Base-by-base conservation (phyloP, 768 basidiomycete species). In the Gloeophyllum trabeum region DNA sequence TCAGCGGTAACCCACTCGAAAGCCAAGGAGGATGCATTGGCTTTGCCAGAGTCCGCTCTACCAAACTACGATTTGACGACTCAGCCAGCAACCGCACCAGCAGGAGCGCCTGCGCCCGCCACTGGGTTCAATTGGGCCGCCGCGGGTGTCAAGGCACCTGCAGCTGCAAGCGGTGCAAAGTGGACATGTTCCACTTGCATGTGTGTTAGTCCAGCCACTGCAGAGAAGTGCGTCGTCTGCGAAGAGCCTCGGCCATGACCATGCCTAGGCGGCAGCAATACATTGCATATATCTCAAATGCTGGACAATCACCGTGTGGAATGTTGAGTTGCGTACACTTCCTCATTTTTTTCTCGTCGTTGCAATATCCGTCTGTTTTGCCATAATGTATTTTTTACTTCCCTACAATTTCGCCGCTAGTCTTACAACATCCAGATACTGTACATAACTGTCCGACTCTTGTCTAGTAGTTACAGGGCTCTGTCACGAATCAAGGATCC, bases 111-210 rank as follows among this genome's bases (percentile, higher is more conserved):
- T 13, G 43, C 57, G 2, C 43, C 53, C 2, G 49, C 58, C 30
- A 60, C 64, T 32, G 62, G 63, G 24, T 83, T 82, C 49, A 64
- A 81, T 50, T 83, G 75, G 71, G 63, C 68, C 2, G 77, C 75
- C 6, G 77, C 77, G 1, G 81, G 78, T 3, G 54, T 73, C 42
- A 78, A 71, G 47, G 55, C 67, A 2, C 70, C 76, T 4, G 46
- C 51, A 12, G 41, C 48, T 24, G 45, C 59, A 2, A 21, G 49
- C 4, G 52, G 49, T 36, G 57, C n/a, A n/a, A n/a, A 46, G n/a
- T 86, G 83, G 83, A 71, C 48, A 13, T 87, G 83, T 53, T 58
- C 56, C 1, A 49, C 56, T 3, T 88, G 85, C 46, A 61, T 59
- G 54, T 50, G 69, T 25, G 51, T 53, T 39, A 73, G 67, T 42